A percentile compares a stretch with the other conserved stretches of the same genome.
Conservation (phyloP, 805 yeast genomes). For the Lipomyces yamadae region DNA sequence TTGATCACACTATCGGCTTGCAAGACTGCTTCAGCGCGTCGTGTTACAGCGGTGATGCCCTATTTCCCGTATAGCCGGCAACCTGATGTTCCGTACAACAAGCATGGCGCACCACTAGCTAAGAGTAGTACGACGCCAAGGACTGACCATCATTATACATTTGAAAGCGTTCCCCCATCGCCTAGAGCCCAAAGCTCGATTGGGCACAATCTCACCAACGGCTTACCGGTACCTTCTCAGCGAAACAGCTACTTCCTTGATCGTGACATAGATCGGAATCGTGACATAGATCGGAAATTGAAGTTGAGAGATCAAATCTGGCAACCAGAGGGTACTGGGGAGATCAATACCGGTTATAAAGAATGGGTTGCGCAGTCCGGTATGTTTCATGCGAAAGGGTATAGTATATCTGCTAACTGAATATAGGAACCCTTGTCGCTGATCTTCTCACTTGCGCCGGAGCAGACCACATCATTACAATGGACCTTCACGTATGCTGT, state of each 20-base stretch:
- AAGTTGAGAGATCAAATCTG: conserved; percentile 14
- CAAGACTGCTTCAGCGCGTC: conserved; percentile 84
- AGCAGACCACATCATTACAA: conserved; percentile 93
- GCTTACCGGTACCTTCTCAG: conserved; percentile 21
- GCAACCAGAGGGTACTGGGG: conserved; percentile 33
- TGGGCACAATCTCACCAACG: conserved; percentile 1
- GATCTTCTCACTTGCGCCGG: conserved; percentile 88
- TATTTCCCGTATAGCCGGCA: conserved; percentile 95
- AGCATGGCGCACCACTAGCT: conserved; percentile 71
- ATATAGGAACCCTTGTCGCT: conserved; percentile 74
- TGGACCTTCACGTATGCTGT: conserved; percentile 74
- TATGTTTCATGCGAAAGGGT: not conserved
- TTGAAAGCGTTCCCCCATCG: conserved; percentile 54
- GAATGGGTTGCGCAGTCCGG: conserved; percentile 95
- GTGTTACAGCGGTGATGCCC: conserved; percentile 91
- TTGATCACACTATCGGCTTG: conserved; percentile 88
- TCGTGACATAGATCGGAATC: conserved; percentile 26
- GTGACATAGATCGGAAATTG: conserved; percentile 25
- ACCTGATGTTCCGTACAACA: conserved; percentile 86
- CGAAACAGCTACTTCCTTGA: conserved; percentile 20
- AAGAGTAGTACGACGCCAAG: conserved; percentile 40
- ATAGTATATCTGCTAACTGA: not conserved
- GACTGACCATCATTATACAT: conserved; percentile 46
- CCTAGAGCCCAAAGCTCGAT: conserved; percentile 31
- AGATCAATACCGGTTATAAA: conserved; percentile 69